Evolutionary conservation across 768 basidiomycete species (phyloP), one percentile per base, ranked within the genome.

Genomic region (Mycena sanguinolenta): DNA sequence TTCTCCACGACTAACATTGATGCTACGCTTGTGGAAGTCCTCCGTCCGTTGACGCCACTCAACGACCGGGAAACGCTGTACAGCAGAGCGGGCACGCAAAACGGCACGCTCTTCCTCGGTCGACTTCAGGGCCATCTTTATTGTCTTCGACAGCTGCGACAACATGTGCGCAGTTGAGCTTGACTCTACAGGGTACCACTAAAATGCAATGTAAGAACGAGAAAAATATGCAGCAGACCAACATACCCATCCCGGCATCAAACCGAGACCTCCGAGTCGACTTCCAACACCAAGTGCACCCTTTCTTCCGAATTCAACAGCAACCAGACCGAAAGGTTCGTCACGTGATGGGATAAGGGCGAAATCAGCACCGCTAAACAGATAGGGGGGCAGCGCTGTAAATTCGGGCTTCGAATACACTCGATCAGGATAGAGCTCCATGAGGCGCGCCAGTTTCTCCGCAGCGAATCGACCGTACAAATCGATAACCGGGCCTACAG

Each of bases 161-260:
- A 96, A 84, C 95, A 98, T 95, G 83, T 98, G 96, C 42, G 91
- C 92, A 7, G 95, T 96, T 30, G 96, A 92, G 71, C 85, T 95
- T 0, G 95, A 97, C 82, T 97, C 96, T 46, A 98, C 96, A 58
- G 96, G 96, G 87, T 96, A 97, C 96, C 96, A 98, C 95, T 96
- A 72, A 19, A 68, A 66, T 68, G 1, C 71, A 63, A 9, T 64
- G 42, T 38, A 64, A 69, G 23, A 8, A 63, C 19, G 50, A 62
- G 59, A 57, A 27, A 28, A 30, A 73, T 13, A 44, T 42, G 13
- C 19, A 17, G 17, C 39, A 27, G 62, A 19, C 50, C 69, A 23
- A 87, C 92, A 76, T 78, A 96, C 95, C 96, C 96, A 97, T 83
- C 96, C 96, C 78, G 96, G 96, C 96, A 98, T 98, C 69, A 98